These are phyloP conservation scores for Ustilago hordei DNA, from an alignment of 1,284 basidiomycete genomes.

Conservation along the genomic window DNA sequence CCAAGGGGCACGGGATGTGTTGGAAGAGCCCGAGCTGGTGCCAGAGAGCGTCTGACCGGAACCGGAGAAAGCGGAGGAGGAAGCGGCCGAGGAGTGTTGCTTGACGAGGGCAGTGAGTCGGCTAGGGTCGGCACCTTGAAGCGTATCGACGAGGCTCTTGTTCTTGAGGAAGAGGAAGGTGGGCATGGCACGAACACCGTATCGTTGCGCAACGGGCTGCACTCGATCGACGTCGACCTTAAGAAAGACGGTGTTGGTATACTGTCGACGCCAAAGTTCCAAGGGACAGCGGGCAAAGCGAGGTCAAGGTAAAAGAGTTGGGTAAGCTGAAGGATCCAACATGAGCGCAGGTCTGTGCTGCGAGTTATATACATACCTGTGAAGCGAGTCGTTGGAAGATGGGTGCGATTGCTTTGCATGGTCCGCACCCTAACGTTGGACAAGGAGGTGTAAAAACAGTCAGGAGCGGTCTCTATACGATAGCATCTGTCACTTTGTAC, in stretches of 20 bases:
- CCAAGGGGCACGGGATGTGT: slow-evolving; percentile 20
- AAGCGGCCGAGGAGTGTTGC: slow-evolving; percentile 56
- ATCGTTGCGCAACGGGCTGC: slow-evolving; percentile 70
- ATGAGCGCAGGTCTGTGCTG: too few species aligned
- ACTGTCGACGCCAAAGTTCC: slow-evolving; percentile 13
- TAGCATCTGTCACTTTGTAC: slow-evolving; percentile 4
- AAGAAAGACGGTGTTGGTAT: slow-evolving; percentile 52
- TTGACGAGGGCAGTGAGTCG: slow-evolving; percentile 55
- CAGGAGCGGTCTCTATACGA: neutral
- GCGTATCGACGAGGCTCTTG: slow-evolving; percentile 66
- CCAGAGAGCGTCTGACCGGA: slow-evolving; percentile 51
- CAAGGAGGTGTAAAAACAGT: neutral
- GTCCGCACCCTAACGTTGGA: slow-evolving; percentile 41
- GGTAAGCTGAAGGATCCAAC: neutral
- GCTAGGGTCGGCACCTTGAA: slow-evolving; percentile 62
- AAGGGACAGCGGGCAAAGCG: neutral
- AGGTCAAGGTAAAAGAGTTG: slow-evolving; percentile 7
- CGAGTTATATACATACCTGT: slow-evolving; percentile 22
- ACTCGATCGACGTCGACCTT: slow-evolving; percentile 72
- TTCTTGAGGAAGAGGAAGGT: slow-evolving; percentile 73
- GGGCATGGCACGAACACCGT: slow-evolving; percentile 71
- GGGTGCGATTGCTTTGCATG: slow-evolving; percentile 50
- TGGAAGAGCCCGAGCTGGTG: slow-evolving; percentile 33
- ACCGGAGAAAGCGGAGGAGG: slow-evolving; percentile 48
- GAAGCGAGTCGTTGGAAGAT: slow-evolving; percentile 40